phyloP scores from a whole-genome alignment of 371 early-diverging fungal species.

The Zychaea mexicana region DNA sequence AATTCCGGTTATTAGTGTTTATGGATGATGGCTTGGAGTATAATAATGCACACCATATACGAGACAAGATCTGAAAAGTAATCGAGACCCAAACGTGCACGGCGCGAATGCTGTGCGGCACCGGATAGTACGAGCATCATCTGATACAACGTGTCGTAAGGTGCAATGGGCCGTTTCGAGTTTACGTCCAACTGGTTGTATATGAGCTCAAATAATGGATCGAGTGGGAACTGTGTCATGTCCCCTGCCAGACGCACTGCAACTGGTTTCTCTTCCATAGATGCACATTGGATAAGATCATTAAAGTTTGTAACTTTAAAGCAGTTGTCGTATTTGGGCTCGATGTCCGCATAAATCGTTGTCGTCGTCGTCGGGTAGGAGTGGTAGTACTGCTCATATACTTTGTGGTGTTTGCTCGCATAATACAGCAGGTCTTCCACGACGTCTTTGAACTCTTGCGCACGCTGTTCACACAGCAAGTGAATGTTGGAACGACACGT shows the following conservation, averaged over 20 bases:
- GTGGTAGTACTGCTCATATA: neutral
- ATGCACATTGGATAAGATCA: neutral
- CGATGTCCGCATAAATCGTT: neutral
- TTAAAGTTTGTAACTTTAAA: neutral
- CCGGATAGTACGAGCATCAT: neutral
- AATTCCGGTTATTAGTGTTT: too few relatives aligned
- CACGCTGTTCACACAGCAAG: neutral
- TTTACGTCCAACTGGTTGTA: neutral
- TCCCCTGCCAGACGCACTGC: neutral
- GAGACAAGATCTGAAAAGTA: neutral
- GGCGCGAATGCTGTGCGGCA: neutral
- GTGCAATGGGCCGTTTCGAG: neutral
- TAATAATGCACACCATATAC: neutral
- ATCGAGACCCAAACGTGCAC: neutral
- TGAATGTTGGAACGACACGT: neutral
- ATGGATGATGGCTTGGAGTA: too few relatives aligned
- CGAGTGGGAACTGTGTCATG: neutral
- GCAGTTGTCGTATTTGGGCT: neutral
- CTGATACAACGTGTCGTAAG: neutral
- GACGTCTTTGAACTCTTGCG: neutral
- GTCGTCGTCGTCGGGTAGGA: neutral
- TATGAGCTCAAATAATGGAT: neutral
- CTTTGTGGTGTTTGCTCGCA: neutral
- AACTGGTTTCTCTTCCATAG: neutral
- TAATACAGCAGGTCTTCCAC: neutral